Base-by-base conservation (phyloP, 108 stramenopile species). In the Skeletonema grethae region DNA sequence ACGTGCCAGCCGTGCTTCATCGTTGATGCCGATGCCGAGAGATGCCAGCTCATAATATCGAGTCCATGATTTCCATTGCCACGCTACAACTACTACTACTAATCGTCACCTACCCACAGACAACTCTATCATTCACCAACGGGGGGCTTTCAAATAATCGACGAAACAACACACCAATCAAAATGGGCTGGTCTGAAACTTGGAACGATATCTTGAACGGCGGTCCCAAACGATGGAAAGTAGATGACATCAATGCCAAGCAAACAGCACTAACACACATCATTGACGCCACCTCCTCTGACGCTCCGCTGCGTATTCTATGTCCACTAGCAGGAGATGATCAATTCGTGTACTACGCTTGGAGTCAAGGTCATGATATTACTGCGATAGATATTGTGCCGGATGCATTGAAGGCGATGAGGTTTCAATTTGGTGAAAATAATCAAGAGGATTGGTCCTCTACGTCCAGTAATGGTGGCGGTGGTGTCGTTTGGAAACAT, bases 241-340 rank as follows among this genome's bases (percentile, higher is more conserved):
- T 87, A 2, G 63, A 67, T 46, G 59, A 71, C 35, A 20, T 60
- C 7, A 61, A 83, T n/a, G 73, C 79, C 45, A 69, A 87, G 43
- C 28, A 77, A 36, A 65, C 30, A 13, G 86, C 84, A 9, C 70
- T 85, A 11, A 25, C 45, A 3, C 79, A 80, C 56, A 72, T 87
- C 20, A 31, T 41, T 16, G 32, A 75, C 6, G 30, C 82, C 38
- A 46, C 41, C n/a, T 20, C 10, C n/a, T 53, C 61, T 24, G 9
- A 35, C 7, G 39, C 65, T 20, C 64, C 28, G 4, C 39, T 86
- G 36, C 67, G 48, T 20, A 77, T 87, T 13, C 56, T 87, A 7
- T 83, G 82, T 50, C 86, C 86, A 50, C 48, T 87, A 32, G 84
- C 84, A 28, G 86, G 86, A 28, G 86, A 87, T 60, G 86, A 87